Conservation (phyloP, 2,329 filamentous ascomycete genomes). For the Orbilia brochopaga region DNA sequence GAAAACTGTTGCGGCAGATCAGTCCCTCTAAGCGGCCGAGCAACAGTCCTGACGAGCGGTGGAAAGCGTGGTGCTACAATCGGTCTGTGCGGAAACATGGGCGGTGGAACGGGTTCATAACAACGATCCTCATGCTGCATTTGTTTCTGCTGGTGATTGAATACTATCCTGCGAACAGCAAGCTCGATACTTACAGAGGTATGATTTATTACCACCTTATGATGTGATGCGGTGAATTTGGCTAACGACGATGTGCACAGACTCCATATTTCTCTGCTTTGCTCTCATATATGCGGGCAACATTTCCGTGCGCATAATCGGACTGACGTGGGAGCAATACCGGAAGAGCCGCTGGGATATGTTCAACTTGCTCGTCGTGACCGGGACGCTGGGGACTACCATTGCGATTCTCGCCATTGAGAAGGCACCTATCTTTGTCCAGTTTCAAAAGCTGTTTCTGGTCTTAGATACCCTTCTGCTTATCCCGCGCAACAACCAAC, state of each 20-base stretch:
- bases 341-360: conserved; percentile 93
- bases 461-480: conserved; percentile 68
- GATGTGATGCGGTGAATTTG: neutral
- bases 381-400: conserved; percentile 81
- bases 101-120: conserved; percentile 85
- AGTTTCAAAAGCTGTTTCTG: conserved; percentile 91
- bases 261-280: conserved; percentile 74
- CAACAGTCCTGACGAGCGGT: conserved; percentile 74
- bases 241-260: conserved; percentile 52
- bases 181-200: conserved; percentile 73
- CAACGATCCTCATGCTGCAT: conserved; percentile 78
- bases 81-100: conserved; percentile 92
- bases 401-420: conserved; percentile 71
- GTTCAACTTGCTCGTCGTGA: conserved; percentile 80
- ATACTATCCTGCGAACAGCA: conserved; percentile 74
- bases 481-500: conserved; percentile 93
- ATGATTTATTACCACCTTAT: conserved; percentile 47
- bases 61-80: conserved; percentile 94
- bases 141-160: conserved; percentile 82
- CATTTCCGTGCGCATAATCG: conserved; percentile 80
- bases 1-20: conserved; percentile 89
- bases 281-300: conserved; percentile 83
- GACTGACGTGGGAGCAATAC: conserved; percentile 90
- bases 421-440: conserved; percentile 69
- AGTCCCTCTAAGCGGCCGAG: conserved; percentile 92